phyloP scores from a whole-genome alignment of 1,139 yeast species.

The Blastobotrys arbuscula region DNA sequence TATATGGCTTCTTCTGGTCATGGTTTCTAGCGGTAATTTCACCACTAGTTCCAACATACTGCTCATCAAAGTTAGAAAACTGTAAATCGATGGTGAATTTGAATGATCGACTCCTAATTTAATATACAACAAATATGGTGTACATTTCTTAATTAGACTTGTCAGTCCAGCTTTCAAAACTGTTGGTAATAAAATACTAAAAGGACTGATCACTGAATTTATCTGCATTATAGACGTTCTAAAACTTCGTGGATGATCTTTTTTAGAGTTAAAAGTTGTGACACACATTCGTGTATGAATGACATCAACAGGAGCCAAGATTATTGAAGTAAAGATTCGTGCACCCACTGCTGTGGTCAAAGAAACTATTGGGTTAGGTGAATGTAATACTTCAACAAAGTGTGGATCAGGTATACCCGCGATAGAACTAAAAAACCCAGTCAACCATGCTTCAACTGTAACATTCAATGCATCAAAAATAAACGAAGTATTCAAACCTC shows the following conservation, averaged over 20 bases:
- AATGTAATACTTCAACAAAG: conserved; percentile 75
- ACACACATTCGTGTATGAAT: conserved; percentile 72
- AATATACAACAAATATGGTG: conserved; percentile 67
- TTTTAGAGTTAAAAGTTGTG: conserved; percentile 41
- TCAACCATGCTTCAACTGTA: conserved; percentile 86
- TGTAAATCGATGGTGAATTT: conserved; percentile 58
- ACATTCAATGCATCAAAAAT: conserved; percentile 68
- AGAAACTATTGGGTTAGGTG: conserved; percentile 68
- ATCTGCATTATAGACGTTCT: conserved; percentile 36
- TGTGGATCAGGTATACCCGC: conserved; percentile 88
- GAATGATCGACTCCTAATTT: conserved; percentile 64
- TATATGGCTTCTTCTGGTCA: conserved; percentile 78
- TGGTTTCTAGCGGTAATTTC: conserved; percentile 80
- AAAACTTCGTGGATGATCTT: conserved; percentile 34
- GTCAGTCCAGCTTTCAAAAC: conserved; percentile 58
- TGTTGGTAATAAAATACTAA: conserved; percentile 49
- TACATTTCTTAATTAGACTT: conserved; percentile 57
- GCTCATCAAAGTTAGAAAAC: conserved; percentile 47
- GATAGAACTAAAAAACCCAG: conserved; percentile 78
- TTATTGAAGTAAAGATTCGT: conserved; percentile 65
- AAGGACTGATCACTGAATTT: conserved; percentile 50
- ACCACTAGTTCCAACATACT: conserved; percentile 64
- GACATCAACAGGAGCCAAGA: conserved; percentile 76
- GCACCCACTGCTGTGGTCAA: conserved; percentile 65
- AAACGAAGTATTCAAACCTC: conserved; percentile 83